Evolutionary conservation across 2,329 filamentous ascomycete species (phyloP).

Genomic region (Aureobasidium sp.): DNA sequence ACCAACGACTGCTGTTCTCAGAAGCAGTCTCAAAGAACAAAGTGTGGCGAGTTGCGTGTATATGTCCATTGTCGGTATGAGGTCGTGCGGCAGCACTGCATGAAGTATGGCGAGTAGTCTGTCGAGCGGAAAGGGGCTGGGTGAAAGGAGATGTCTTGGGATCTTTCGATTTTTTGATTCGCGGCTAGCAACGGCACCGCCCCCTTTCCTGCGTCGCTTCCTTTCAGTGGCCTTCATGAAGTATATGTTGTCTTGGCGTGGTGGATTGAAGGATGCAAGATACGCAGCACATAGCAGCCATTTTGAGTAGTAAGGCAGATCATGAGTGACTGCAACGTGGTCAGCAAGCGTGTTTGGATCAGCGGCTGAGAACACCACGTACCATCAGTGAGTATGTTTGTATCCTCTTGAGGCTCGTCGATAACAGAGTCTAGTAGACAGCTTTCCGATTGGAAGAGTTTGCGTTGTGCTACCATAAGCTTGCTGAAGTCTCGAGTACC

Average conservation of each 20-base stretch:
- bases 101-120: constrained; percentile 71
- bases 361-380: background rate
- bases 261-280: constrained; percentile 71
- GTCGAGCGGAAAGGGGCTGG: constrained; percentile 70
- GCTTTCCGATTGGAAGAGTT: constrained; percentile 66
- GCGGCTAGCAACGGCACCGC: constrained; percentile 35
- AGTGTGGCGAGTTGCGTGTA: constrained; percentile 60
- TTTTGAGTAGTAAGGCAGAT: constrained; percentile 64
- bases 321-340: constrained; percentile 31
- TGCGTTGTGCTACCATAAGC: constrained; percentile 64
- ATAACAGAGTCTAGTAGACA: constrained; percentile 51
- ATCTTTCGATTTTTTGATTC: constrained; percentile 57
- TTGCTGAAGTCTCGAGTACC: constrained; percentile 75
- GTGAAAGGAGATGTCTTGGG: constrained; percentile 67
- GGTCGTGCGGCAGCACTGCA: constrained; percentile 49
- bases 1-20: constrained; percentile 53
- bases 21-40: constrained; percentile 60
- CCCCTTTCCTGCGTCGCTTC: constrained; percentile 44
- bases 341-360: background rate
- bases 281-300: constrained; percentile 71
- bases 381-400: constrained; percentile 9
- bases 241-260: constrained; percentile 63
- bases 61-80: constrained; percentile 41
- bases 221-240: constrained; percentile 64
- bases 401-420: constrained; percentile 6